Conservation (phyloP, 140 eudicot genomes). For the Senecio squalidus region DNA sequence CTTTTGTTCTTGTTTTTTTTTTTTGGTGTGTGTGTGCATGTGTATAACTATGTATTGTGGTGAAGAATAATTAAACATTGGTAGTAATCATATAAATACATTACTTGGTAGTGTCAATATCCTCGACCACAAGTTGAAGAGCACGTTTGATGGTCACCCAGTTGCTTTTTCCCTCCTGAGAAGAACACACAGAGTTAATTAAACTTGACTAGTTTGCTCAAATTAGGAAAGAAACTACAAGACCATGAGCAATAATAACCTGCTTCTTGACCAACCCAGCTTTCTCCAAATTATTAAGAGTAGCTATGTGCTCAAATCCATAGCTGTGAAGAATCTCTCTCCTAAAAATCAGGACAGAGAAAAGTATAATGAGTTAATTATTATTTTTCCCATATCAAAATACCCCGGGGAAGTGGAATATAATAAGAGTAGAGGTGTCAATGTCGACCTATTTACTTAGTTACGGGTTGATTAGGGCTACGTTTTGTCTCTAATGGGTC, state of each 20-base stretch:
- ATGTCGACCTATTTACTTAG: not conserved
- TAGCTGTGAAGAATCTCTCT: constrained; percentile 97
- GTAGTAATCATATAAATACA: constrained; percentile 6
- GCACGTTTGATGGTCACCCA: constrained; percentile 84
- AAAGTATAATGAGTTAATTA: not conserved
- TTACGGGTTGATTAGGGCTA: not conserved
- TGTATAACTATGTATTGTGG: too few relatives aligned
- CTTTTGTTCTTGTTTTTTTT: too few relatives aligned
- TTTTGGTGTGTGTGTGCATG: too few relatives aligned
- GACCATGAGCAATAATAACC: constrained; percentile 30
- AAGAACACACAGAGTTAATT: not conserved
- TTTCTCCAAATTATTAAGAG: constrained; percentile 79
- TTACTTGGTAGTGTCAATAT: constrained; percentile 88
- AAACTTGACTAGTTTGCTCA: constrained; percentile 2
- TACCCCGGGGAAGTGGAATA: not conserved
- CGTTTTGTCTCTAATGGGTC: not conserved
- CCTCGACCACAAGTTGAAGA: constrained; percentile 84
- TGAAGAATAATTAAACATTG: not conserved
- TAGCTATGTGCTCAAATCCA: constrained; percentile 95
- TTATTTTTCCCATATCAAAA: not conserved
- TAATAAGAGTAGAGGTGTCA: not conserved
- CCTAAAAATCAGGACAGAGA: constrained; percentile 43
- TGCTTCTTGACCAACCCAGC: constrained; percentile 87
- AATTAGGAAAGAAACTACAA: not conserved
- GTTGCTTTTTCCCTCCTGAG: constrained; percentile 79